These are phyloP conservation scores for Pachyrhizus erosus DNA, from an alignment of 306 rosid genomes.

Conservation along the genomic window DNA sequence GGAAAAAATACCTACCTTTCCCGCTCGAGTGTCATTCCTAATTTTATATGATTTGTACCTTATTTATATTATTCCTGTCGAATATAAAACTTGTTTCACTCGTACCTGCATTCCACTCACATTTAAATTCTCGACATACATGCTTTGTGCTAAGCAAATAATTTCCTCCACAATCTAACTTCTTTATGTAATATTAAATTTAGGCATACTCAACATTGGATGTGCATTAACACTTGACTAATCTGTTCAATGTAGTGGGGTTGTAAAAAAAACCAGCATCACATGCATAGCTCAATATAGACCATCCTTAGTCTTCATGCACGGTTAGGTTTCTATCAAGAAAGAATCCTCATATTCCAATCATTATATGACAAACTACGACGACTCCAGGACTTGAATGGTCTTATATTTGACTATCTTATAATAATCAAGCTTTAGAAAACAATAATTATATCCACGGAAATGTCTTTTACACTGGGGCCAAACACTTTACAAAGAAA, in stretches of 20 bases:
- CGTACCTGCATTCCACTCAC: constrained; percentile 1
- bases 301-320: background rate
- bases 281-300: background rate
- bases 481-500: background rate
- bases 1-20: background rate
- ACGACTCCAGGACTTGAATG: background rate
- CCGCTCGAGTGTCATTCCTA: background rate
- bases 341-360: background rate
- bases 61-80: background rate
- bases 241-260: constrained; percentile 2
- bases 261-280: background rate
- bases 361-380: background rate
- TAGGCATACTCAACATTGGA: background rate
- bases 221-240: background rate
- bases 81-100: background rate
- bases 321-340: background rate
- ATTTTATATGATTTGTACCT: background rate
- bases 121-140: background rate
- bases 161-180: background rate
- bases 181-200: background rate
- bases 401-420: background rate
- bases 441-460: constrained; percentile 7
- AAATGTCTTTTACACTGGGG: constrained; percentile 20
- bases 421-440: constrained; percentile 19
- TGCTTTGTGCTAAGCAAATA: background rate